Base-by-base conservation (phyloP, 2,329 filamentous ascomycete genomes). In the Aspergillus sclerotialis region DNA sequence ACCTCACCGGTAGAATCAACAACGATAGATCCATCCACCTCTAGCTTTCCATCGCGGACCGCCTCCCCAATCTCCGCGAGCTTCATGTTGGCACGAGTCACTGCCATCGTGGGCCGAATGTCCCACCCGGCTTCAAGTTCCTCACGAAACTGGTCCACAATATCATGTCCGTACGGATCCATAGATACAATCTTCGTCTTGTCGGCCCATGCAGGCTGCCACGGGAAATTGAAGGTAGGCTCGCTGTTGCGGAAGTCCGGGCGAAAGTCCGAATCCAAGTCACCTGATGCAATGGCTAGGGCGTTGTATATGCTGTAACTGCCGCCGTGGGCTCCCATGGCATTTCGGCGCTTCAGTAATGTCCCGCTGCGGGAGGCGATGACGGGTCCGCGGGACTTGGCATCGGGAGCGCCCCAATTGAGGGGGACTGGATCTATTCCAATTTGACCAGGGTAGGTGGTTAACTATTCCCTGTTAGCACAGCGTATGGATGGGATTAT, bases 291-390 rank as follows among this genome's bases (percentile, higher is more conserved):
- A 45, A 96, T 80, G 9, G 90, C 90, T 17, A 96, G 74, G 14
- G 90, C 90, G 56, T 94, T 88, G 67, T 96, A 96, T 45, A 95
- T 90, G 42, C 86, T 88, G 61, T 98, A 96, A 4, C 88, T 95
- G 37, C 92, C 90, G 44, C 92, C 90, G 48, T 84, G 81, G 38
- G 78, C 81, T 50, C 77, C 78, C 54, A 82, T 77, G 29, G 77
- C 75, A 69, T 55, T 63, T 32, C 52, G 45, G 31, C 55, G 54
- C 45, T 62, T 56, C n/a, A 57, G 27, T 24, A 50, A 34, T 15
- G 52, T 51, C 7, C 47, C 49, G 23, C 52, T 58, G 14, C 52
- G 47, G 10, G 46, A 92, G 28, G 94, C 90, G 33, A 94, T 82
- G 32, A 96, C 84, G 4, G 90, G 90, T 2, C 90, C 92, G 61